Evolutionary conservation across 2,329 filamentous ascomycete genomes (phyloP), one percentile per base, ranked within the genome.

Genomic region (Fusarium staphyleae): DNA sequence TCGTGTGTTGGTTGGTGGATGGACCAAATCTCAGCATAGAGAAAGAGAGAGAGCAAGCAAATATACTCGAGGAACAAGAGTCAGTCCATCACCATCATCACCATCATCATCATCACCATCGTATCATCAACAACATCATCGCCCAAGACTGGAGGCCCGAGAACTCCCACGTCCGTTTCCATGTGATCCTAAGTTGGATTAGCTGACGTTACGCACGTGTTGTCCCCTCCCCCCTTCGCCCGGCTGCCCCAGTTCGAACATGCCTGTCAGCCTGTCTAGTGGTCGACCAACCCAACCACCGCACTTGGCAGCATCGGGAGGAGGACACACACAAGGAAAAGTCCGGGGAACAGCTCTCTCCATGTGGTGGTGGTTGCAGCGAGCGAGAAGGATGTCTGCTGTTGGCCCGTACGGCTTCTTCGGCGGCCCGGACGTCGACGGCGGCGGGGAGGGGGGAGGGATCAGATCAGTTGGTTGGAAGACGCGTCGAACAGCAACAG

Each of bases 161-260:
- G n/a, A n/a, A n/a, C 18, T 37, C 28, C 5, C 10, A 4, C 13
- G 12, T 36, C 34, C 15, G 15, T 19, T 19, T 22, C 19, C 19
- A 22, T 22, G 52, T 39, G 29, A 46, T 19, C 37, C 37, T 40
- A 43, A n/a, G n/a, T n/a, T n/a, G n/a, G 39, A 33, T 53, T 62
- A 53, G 47, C 43, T 41, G 52, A 56, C 53, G 56, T 59, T 63
- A 37, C 48, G 57, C 62, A 66, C 54, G 62, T 66, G 62, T 60
- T 45, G 45, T 35, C 50, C 40, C 49, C 32, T 26, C 43, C 37
- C 43, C 34, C 41, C 34, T 32, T 18, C 4, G 15, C 7, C 19
- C 7, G 4, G 4, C 4, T 22, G 34, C 15, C 44, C 46, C 34
- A 40, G 55, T 30, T 55, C 55, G 52, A 47, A 13, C 28, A 29